Base-by-base conservation (phyloP, 805 yeast species). In the Aciculoconidium aculeatum region DNA sequence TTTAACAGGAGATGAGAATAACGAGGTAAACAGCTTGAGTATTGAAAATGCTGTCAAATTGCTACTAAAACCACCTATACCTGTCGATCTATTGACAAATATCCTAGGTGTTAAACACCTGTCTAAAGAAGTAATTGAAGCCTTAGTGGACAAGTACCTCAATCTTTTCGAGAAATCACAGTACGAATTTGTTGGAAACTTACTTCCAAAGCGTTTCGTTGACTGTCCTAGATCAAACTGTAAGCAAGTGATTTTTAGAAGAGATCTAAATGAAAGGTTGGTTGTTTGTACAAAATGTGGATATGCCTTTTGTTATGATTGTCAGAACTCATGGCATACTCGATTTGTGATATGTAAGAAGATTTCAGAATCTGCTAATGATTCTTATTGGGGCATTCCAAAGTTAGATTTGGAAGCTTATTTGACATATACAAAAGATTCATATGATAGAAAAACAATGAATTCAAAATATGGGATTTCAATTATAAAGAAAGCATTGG, bases 241-340 rank as follows among this genome's bases (percentile, higher is more conserved):
- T 40, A 43, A 53, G 1, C 50, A 51, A 4, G 65, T 66, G 57
- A 63, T 75, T 15, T 58, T 75, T 19, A 52, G 75, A 26, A 63
- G 63, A 12, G 61, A 72, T 36, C 48, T 61, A 10, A 64, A 62
- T 31, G 73, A 70, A 6, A 48, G 62, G 6, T 50, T 77, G 32
- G 59, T 72, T 3, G 58, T 66, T 11, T 77, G 84, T 42, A 51
- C 61, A 0, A 36, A 45, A 4, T 77, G 83, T 44, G 48, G 52
- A 7, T 60, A 66, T 38, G 75, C 77, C 1, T 77, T 75, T 38
- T 77, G 84, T 42, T 59, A 60, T 35, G 60, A 59, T 15, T 77
- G 84, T 47, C 49, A 61, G 5, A 76, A 67, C 38, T 70, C 80
- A 3, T 77, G 79, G 76, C 84, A 77, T 49, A 80, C 80, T 1